Percentiles rank a stretch among this genome's conserved stretches.
These are phyloP conservation scores for Ascochyta lentis DNA, from an alignment of 2,329 filamentous ascomycete genomes.

Conservation along the genomic window DNA sequence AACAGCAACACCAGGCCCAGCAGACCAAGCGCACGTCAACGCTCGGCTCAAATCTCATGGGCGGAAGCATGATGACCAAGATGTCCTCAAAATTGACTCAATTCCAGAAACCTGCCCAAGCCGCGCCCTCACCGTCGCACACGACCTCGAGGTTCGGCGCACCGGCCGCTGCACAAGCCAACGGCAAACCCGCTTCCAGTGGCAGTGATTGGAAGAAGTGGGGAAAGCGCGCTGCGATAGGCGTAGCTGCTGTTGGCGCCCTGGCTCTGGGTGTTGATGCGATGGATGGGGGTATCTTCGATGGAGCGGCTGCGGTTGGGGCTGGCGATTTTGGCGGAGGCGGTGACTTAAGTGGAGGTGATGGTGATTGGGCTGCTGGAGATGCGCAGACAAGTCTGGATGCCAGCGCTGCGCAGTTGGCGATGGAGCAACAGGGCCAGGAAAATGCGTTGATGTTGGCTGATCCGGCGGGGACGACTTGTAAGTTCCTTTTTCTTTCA, in stretches of 20 bases:
- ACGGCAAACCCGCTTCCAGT: neutral
- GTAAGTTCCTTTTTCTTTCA: conserved; percentile 2
- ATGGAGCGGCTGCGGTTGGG: neutral
- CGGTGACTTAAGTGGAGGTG: neutral
- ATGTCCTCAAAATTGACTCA: conserved; percentile 9
- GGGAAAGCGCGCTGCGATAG: conserved; percentile 15
- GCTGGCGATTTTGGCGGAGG: neutral
- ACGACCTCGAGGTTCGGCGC: neutral
- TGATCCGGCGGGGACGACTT: conserved; percentile 15
- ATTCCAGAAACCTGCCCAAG: neutral
- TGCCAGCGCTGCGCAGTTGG: conserved; percentile 1
- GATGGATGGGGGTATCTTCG: conserved; percentile 1
- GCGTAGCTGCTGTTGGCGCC: conserved; percentile 15
- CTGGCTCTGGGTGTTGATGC: conserved; percentile 17
- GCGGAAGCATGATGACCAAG: conserved; percentile 9
- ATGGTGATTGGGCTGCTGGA: neutral
- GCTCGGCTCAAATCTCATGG: neutral
- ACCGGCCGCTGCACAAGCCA: neutral
- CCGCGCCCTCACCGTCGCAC: neutral
- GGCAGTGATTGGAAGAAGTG: conserved; percentile 18
- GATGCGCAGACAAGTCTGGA: conserved; percentile 5
- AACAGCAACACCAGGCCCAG: neutral
- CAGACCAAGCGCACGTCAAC: neutral
- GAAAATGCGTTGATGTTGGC: conserved; percentile 12
- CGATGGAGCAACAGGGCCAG: conserved; percentile 9